Evolutionary conservation across 2,329 filamentous ascomycete species (phyloP).

Genomic region (Stachybotrys elegans): DNA sequence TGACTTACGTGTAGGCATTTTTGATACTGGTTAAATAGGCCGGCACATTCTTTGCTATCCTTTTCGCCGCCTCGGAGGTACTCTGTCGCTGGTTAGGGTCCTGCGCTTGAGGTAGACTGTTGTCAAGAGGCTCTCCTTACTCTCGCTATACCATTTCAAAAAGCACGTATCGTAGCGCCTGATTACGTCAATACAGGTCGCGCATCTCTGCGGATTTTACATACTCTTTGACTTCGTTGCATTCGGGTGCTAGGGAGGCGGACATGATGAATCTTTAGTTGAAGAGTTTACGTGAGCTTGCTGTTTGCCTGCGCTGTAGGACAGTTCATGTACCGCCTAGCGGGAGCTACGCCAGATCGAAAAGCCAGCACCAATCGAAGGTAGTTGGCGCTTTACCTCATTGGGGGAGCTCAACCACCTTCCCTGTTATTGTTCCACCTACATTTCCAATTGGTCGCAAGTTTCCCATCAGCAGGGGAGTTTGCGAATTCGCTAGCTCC

Average conservation of each 20-base stretch:
- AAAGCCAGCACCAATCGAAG: no score
- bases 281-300: no score
- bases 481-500: no score
- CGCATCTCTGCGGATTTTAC: slow-evolving; percentile 17
- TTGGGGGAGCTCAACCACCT: no score
- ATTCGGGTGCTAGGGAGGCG: slow-evolving; percentile 88
- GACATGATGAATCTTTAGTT: slow-evolving; percentile 58
- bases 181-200: slow-evolving; percentile 2
- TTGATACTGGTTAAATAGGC: slow-evolving; percentile 84
- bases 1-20: slow-evolving; percentile 70
- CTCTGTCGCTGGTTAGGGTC: slow-evolving; percentile 47
- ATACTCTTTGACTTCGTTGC: slow-evolving; percentile 93
- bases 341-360: no score
- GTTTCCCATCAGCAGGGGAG: no score
- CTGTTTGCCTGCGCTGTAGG: no score
- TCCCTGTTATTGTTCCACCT: no score
- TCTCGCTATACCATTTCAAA: slow-evolving; percentile 98
- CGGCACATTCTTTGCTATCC: slow-evolving; percentile 77
- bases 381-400: no score
- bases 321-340: no score
- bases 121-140: slow-evolving; percentile 58
- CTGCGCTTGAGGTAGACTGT: background rate
- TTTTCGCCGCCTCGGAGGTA: slow-evolving; percentile 82
- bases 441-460: no score
- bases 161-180: slow-evolving; percentile 97